phyloP scores from a whole-genome alignment of 2,329 filamentous ascomycete genomes.

The Aureobasidium sp. region DNA sequence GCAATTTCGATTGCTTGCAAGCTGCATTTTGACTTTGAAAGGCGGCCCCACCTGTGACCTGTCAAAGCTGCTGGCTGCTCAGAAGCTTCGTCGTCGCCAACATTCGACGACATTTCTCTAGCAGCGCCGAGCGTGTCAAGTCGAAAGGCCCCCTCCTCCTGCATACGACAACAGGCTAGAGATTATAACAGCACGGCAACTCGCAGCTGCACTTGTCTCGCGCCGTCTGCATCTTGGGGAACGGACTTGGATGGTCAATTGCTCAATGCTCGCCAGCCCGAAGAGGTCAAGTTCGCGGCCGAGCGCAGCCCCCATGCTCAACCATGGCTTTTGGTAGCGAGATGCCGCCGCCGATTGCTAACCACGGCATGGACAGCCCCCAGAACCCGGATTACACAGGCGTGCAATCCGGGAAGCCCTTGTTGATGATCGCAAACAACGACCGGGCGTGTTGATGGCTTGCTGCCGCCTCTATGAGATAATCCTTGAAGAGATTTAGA shows the following conservation, averaged over 20 bases:
- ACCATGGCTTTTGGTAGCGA: conserved; percentile 10
- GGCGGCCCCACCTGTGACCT: conserved; percentile 5
- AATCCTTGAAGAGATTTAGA: conserved; percentile 6
- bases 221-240: background rate
- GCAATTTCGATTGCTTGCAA: conserved; percentile 7
- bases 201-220: conserved; percentile 4
- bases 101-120: background rate
- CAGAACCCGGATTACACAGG: conserved; percentile 12
- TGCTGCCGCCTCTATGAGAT: conserved; percentile 2
- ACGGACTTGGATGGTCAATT: background rate
- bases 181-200: background rate
- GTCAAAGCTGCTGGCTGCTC: conserved; percentile 6
- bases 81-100: background rate
- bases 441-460: conserved; percentile 7
- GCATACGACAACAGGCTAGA: background rate
- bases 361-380: conserved; percentile 6
- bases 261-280: conserved; percentile 1
- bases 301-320: conserved; percentile 9
- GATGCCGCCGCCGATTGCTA: conserved; percentile 7
- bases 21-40: conserved; percentile 1
- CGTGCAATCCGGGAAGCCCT: conserved; percentile 7
- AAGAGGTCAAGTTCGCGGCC: conserved; percentile 10
- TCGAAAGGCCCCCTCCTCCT: background rate
- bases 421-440: conserved; percentile 11
- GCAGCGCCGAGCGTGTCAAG: conserved; percentile 4